Percentiles rank a stretch among this genome's conserved stretches.
Evolutionary conservation across 169 alveolate genomes (phyloP).

Genomic region (Miamiensis avidus): DNA sequence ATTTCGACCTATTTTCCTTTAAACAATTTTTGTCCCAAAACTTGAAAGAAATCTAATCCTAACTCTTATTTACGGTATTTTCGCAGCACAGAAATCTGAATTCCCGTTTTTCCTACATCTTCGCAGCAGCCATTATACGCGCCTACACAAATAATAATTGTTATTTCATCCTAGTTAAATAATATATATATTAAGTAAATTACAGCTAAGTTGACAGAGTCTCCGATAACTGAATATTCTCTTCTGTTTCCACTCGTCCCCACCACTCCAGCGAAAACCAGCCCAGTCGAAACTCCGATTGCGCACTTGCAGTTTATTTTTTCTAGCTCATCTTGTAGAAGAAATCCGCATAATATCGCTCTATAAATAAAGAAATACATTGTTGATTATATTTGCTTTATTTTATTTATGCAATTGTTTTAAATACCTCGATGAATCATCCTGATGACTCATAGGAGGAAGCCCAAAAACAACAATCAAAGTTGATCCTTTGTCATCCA

Average conservation of each 20-base stretch:
- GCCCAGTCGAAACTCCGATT: slow-evolving; percentile 83
- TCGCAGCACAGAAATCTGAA: slow-evolving; percentile 51
- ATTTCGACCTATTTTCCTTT: too few species aligned
- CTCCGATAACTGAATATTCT: slow-evolving; percentile 84
- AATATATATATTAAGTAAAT: background rate
- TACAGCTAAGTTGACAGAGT: slow-evolving; percentile 79
- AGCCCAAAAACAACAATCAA: slow-evolving; percentile 81
- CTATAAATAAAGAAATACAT: too few species aligned
- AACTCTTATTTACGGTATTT: slow-evolving; percentile 58
- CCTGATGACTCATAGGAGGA: slow-evolving; percentile 77
- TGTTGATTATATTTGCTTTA: too few species aligned
- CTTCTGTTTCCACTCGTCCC: slow-evolving; percentile 83
- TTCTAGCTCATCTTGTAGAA: slow-evolving; percentile 56
- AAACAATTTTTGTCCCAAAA: too few species aligned
- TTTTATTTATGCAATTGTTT: too few species aligned
- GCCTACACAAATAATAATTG: background rate
- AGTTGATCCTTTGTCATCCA: slow-evolving; percentile 84
- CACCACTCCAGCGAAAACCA: slow-evolving; percentile 83
- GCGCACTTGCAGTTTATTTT: slow-evolving; percentile 58
- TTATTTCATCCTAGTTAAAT: too few species aligned
- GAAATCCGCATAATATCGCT: slow-evolving; percentile 59
- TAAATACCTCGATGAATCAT: too few species aligned
- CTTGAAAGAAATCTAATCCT: slow-evolving; percentile 63
- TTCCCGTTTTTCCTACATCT: slow-evolving; percentile 31
- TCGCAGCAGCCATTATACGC: slow-evolving; percentile 70